Base-by-base conservation (phyloP, 495 filamentous ascomycete species). In the Aspergillus bertholletiae region DNA sequence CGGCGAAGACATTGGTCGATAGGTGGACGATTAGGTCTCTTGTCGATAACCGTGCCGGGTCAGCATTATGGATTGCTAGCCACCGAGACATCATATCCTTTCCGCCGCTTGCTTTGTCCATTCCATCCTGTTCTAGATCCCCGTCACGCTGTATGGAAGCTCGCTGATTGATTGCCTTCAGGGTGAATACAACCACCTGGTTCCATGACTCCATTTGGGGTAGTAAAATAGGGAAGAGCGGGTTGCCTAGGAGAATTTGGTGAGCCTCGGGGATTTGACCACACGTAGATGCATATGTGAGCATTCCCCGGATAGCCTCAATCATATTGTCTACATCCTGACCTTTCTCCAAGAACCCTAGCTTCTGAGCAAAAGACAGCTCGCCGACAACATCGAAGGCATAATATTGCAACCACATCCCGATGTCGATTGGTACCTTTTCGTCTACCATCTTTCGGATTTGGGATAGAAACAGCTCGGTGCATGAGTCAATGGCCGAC, bases 401-500 rank as follows among this genome's bases (percentile, higher is more conserved):
- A 50, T 72, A 81, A 50, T 73, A 78, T 48, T 77, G 71, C 15
- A 80, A 50, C 75, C 75, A 79, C 22, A 49, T 52, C 5, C 65
- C 72, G 0, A 79, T 43, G 41, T 79, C 72, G 20, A 75, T 49
- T 0, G 65, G 47, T 7, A 63, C 23, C 9, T 61, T 53, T 5
- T 46, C 27, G 4, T 49, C 44, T 0, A 61, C 63, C 27, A 61
- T 67, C 5, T 51, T 43, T 11, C 49, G 18, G 9, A 71, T 24
- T 35, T 65, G 52, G 1, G 51, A 35, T 7, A 65, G 11, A 45
- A 76, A 68, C 3, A 73, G 40, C 8, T 51, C 49, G 5, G 55
- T 64, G 44, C 67, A 73, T 17, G 58, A 66, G 48, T 76, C 67
- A n/a, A 74, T 62, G 2, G 54, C 49, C n/a, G 59, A 22, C 45